Evolutionary conservation across 2,329 filamentous ascomycete species (phyloP).

Genomic region (Coniochaeta hoffmannii): DNA sequence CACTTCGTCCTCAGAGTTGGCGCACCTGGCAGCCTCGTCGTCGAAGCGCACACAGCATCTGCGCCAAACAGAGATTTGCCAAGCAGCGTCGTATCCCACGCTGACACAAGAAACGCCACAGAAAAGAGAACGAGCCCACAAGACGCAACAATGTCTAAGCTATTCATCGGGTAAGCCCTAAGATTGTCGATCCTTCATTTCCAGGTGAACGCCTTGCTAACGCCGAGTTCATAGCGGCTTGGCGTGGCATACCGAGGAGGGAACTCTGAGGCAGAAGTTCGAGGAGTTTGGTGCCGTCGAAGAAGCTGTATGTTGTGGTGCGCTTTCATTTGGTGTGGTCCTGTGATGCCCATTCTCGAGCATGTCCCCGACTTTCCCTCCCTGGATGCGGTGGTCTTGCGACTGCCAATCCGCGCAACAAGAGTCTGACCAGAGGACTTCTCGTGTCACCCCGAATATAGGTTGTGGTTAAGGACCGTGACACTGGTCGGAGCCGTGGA

Average conservation of each 20-base stretch:
- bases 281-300: constrained; percentile 85
- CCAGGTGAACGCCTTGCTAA: not conserved
- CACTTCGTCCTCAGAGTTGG: not conserved
- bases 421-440: not conserved
- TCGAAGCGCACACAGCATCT: not conserved
- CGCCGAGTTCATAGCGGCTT: constrained; percentile 61
- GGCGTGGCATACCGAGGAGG: constrained; percentile 95
- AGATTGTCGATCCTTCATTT: not conserved
- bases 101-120: constrained; percentile 4
- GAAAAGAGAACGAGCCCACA: not conserved
- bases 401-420: not conserved
- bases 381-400: not conserved
- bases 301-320: constrained; percentile 71
- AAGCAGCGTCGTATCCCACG: constrained; percentile 1
- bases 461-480: constrained; percentile 97
- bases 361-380: not conserved
- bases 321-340: constrained; percentile 11
- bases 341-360: not conserved
- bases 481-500: constrained; percentile 91
- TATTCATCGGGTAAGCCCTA: constrained; percentile 75
- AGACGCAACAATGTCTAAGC: constrained; percentile 65
- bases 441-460: constrained; percentile 26
- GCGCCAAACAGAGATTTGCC: constrained; percentile 6
- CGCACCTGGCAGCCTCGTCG: too few species aligned
- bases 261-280: constrained; percentile 81